These are phyloP conservation scores for Candida loeiensis DNA, from an alignment of 805 yeast genomes.

Conservation along the genomic window DNA sequence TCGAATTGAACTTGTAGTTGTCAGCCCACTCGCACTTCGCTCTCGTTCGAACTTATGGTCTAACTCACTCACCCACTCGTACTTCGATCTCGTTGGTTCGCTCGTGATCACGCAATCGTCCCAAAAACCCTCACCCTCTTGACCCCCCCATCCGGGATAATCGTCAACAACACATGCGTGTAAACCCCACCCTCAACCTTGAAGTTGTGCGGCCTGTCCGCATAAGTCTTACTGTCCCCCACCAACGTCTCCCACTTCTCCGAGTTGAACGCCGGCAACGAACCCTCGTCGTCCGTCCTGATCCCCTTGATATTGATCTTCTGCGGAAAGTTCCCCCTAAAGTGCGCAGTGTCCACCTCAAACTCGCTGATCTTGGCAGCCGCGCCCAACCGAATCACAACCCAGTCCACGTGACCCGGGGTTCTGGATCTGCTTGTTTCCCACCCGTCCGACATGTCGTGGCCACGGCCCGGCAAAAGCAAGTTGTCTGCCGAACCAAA, in stretches of 20 bases:
- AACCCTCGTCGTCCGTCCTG: conserved; percentile 22
- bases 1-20: too few species aligned
- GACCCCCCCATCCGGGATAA: conserved; percentile 96
- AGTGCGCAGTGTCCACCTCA: conserved; percentile 88
- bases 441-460: conserved; percentile 98
- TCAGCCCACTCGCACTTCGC: too few species aligned
- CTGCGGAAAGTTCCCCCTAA: conserved; percentile 93
- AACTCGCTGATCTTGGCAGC: conserved; percentile 53
- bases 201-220: conserved; percentile 75
- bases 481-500: conserved; percentile 90
- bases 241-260: conserved; percentile 64
- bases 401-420: conserved; percentile 91
- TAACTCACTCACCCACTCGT: too few species aligned
- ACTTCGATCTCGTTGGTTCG: neutral
- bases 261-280: conserved; percentile 41
- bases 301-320: conserved; percentile 66
- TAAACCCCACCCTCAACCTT: conserved; percentile 30
- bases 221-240: conserved; percentile 67
- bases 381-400: conserved; percentile 73
- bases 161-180: conserved; percentile 73
- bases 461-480: conserved; percentile 89
- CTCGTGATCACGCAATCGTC: conserved; percentile 21
- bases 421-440: conserved; percentile 87
- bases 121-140: conserved; percentile 88
- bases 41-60: neutral